Evolutionary conservation across 768 basidiomycete species (phyloP).

Genomic region (Suillus ampliporus): DNA sequence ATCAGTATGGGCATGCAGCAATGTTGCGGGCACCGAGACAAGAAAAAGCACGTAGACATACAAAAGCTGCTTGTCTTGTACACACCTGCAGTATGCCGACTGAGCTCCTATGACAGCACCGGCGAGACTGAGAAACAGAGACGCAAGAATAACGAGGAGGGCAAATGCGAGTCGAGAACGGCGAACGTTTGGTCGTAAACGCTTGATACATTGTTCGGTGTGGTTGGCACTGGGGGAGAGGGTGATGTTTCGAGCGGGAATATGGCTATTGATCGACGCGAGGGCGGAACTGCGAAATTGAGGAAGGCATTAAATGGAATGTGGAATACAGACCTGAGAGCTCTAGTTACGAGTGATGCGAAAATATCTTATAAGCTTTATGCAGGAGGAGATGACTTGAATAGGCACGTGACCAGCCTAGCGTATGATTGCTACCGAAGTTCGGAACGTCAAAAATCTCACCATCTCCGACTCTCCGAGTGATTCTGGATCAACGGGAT

Average conservation of each 20-base stretch:
- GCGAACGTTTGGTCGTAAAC: conserved; percentile 35
- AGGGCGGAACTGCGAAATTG: conserved; percentile 46
- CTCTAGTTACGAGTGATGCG: conserved; percentile 55
- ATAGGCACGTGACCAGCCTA: no score
- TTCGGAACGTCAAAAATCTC: no score
- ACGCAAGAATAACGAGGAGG: conserved; percentile 44
- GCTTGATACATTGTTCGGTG: conserved; percentile 18
- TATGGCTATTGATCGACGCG: conserved; percentile 16
- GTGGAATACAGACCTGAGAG: conserved; percentile 49
- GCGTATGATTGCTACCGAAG: no score
- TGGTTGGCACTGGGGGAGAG: neutral
- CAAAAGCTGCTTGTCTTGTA: conserved; percentile 43
- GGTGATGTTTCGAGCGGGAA: conserved; percentile 11
- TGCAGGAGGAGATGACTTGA: neutral
- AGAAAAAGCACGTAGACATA: no score
- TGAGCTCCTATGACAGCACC: conserved; percentile 47
- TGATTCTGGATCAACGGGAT: conserved; percentile 40
- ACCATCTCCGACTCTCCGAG: no score
- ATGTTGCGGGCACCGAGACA: no score
- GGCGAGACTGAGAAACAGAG: conserved; percentile 38
- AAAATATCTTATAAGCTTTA: conserved; percentile 43
- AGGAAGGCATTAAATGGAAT: conserved; percentile 47
- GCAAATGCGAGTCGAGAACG: conserved; percentile 47
- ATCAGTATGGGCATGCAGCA: no score
- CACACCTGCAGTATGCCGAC: conserved; percentile 46